These are phyloP conservation scores for Podospora conica DNA, from an alignment of 495 filamentous ascomycete genomes.

Conservation along the genomic window DNA sequence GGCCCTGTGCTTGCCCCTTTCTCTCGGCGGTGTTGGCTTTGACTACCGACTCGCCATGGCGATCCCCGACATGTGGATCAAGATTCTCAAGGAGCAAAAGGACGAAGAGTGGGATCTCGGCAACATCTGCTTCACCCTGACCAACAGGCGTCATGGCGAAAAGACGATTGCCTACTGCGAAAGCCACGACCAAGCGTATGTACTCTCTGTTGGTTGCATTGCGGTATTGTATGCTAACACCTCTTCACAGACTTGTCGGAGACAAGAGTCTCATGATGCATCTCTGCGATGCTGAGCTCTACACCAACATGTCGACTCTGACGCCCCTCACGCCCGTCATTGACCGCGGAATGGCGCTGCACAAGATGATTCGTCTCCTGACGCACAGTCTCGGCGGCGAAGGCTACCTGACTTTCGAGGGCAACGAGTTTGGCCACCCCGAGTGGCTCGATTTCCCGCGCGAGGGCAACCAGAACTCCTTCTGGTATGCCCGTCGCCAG, in stretches of 20 bases:
- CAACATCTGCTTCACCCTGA: slow-evolving; percentile 75
- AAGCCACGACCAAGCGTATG: slow-evolving; percentile 97
- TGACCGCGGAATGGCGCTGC: slow-evolving; percentile 80
- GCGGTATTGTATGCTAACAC: slow-evolving; percentile 13
- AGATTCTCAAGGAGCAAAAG: slow-evolving; percentile 86
- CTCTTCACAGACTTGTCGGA: slow-evolving; percentile 70
- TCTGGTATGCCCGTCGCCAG: slow-evolving; percentile 94
- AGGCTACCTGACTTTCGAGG: slow-evolving; percentile 97
- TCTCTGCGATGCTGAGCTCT: slow-evolving; percentile 94
- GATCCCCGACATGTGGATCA: slow-evolving; percentile 98
- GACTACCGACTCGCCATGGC: slow-evolving; percentile 98
- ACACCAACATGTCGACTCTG: slow-evolving; percentile 92
- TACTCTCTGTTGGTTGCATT: slow-evolving; percentile 13
- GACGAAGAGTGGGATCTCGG: slow-evolving; percentile 93
- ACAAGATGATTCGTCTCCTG: slow-evolving; percentile 94
- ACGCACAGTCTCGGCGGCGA: slow-evolving; percentile 95
- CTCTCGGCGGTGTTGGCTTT: slow-evolving; percentile 87
- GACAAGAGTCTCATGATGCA: slow-evolving; percentile 97
- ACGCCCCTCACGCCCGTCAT: slow-evolving; percentile 82
- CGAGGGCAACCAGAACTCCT: slow-evolving; percentile 89
- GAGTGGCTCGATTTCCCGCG: slow-evolving; percentile 99
- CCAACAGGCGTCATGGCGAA: slow-evolving; percentile 89
- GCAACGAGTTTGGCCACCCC: slow-evolving; percentile 97
- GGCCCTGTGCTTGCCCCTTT: slow-evolving; percentile 77
- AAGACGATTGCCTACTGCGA: slow-evolving; percentile 98